phyloP scores from a whole-genome alignment of 179 eudicot genomes.

The Silene coronaria region DNA sequence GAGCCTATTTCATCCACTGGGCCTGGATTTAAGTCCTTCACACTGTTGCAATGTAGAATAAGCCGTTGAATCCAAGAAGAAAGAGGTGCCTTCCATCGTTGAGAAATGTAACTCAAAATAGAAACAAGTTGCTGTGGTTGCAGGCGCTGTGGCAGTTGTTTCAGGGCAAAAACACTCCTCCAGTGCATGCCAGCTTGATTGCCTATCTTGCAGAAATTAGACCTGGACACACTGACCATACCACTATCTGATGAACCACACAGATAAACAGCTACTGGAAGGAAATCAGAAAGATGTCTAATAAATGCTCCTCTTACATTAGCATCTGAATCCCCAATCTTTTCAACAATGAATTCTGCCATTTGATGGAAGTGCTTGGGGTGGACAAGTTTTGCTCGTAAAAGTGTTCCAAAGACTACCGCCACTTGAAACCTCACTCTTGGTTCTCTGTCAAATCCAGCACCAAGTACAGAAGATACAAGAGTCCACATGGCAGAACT shows the following conservation, averaged over 20 bases:
- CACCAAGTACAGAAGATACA: constrained; percentile 54
- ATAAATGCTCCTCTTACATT: constrained; percentile 54
- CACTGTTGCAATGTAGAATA: constrained; percentile 53
- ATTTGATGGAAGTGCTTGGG: constrained; percentile 51
- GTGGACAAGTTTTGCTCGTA: constrained; percentile 65
- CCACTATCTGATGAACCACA: constrained; percentile 60
- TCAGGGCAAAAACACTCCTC: constrained; percentile 84
- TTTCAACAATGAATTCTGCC: constrained; percentile 66
- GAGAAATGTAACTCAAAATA: constrained; percentile 84
- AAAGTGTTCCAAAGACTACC: constrained; percentile 54
- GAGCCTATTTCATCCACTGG: constrained; percentile 54
- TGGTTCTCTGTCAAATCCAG: constrained; percentile 88
- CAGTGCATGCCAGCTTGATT: constrained; percentile 54
- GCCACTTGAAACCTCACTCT: constrained; percentile 73
- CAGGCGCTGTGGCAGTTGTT: constrained; percentile 80
- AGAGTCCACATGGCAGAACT: constrained; percentile 46
- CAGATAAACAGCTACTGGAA: constrained; percentile 57
- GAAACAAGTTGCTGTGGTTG: constrained; percentile 95
- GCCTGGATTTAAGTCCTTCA: constrained; percentile 38
- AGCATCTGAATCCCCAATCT: constrained; percentile 74
- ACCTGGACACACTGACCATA: constrained; percentile 28
- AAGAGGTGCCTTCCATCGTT: constrained; percentile 96
- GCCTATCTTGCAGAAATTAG: constrained; percentile 29
- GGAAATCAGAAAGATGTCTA: constrained; percentile 54
- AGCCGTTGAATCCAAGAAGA: constrained; percentile 96